Evolutionary conservation across 179 eudicot genomes (phyloP).

Genomic region (Beta macrorhiza): DNA sequence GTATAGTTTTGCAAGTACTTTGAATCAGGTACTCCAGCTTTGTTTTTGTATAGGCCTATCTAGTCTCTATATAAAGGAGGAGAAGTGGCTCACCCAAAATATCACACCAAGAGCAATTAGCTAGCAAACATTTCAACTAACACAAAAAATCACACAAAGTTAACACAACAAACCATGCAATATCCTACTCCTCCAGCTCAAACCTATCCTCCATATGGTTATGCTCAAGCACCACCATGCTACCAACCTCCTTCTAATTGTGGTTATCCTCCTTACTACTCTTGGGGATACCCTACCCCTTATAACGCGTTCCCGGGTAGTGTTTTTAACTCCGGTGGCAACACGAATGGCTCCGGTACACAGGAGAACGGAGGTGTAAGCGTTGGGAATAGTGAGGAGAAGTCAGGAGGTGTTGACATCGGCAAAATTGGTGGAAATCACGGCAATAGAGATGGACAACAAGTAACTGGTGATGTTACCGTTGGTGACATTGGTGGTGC

Average conservation of each 20-base stretch:
- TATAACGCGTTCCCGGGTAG: constrained; percentile 30
- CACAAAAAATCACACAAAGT: background rate
- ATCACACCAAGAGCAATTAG: background rate
- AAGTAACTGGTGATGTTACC: constrained; percentile 18
- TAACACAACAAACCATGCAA: constrained; percentile 19
- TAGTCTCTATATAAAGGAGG: constrained; percentile 22
- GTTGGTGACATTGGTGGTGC: constrained; percentile 25
- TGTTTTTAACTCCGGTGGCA: constrained; percentile 29
- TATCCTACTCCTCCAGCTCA: constrained; percentile 25
- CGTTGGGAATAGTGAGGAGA: constrained; percentile 21
- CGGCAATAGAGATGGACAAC: constrained; percentile 15
- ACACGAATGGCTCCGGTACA: constrained; percentile 30
- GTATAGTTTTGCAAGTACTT: background rate
- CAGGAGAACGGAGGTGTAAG: constrained; percentile 30
- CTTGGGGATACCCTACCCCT: constrained; percentile 38
- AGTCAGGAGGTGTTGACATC: constrained; percentile 22
- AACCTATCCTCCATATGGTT: constrained; percentile 23
- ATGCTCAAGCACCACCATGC: constrained; percentile 13
- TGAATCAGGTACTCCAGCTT: background rate
- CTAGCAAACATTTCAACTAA: background rate
- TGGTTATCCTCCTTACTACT: constrained; percentile 31
- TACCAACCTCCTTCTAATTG: constrained; percentile 20
- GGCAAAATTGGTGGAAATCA: constrained; percentile 23
- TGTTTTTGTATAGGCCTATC: too few species aligned
- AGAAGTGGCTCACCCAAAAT: background rate